A percentile compares a stretch with the other conserved stretches of the same genome.
phyloP scores from a whole-genome alignment of 805 yeast genomes.

The Wickerhamiella hasegawae region DNA sequence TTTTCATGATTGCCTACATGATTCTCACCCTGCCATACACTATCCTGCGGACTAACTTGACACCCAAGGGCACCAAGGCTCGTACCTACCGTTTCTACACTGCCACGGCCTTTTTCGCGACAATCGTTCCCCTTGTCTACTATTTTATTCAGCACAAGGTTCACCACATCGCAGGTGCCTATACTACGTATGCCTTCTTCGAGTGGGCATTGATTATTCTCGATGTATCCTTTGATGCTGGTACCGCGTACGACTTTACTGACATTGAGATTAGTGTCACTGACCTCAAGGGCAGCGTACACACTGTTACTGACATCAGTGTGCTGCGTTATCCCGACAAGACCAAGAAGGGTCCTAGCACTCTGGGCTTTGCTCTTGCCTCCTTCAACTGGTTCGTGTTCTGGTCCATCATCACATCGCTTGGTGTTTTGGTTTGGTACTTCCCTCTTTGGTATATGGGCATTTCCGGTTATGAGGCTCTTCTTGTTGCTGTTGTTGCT shows the following conservation, averaged over 20 bases:
- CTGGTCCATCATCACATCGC: constrained; percentile 72
- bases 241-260: constrained; percentile 55
- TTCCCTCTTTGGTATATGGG: constrained; percentile 99
- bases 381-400: constrained; percentile 55
- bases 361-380: constrained; percentile 18
- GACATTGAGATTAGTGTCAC: constrained; percentile 34
- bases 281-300: constrained; percentile 17
- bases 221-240: constrained; percentile 74
- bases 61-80: constrained; percentile 32
- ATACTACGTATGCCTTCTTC: constrained; percentile 82
- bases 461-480: constrained; percentile 82
- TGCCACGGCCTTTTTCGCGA: constrained; percentile 53
- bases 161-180: constrained; percentile 78
- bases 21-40: constrained; percentile 89
- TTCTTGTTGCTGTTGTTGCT: constrained; percentile 36
- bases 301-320: constrained; percentile 8
- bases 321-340: constrained; percentile 9
- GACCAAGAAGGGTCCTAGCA: constrained; percentile 16
- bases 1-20: constrained; percentile 85
- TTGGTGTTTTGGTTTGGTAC: constrained; percentile 84
- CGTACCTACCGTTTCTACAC: constrained; percentile 31
- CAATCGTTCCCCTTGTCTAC: constrained; percentile 67
- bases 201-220: constrained; percentile 83
- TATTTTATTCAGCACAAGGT: constrained; percentile 90
- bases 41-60: constrained; percentile 36